Evolutionary conservation across 441 rosid genomes (phyloP).

Genomic region (Corymbia citriodora): DNA sequence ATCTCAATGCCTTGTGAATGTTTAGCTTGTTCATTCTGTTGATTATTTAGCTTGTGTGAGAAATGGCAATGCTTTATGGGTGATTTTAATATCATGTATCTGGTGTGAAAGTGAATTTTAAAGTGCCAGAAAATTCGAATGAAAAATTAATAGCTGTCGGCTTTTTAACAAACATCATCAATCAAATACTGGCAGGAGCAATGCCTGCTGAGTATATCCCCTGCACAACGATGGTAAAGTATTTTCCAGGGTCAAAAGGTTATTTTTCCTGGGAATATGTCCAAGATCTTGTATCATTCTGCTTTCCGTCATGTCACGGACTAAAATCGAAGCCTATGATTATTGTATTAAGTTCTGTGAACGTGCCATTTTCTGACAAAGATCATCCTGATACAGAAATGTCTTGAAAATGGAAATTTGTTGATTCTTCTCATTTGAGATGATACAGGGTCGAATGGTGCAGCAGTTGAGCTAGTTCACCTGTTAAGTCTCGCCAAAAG

Average conservation of each 20-base stretch:
- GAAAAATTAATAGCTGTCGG: neutral
- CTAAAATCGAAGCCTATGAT: neutral
- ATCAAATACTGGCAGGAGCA: neutral
- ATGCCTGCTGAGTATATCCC: neutral
- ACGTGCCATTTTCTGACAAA: neutral
- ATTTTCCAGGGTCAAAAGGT: neutral
- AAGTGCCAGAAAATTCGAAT: neutral
- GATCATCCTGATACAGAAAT: neutral
- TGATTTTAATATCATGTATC: neutral
- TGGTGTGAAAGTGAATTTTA: neutral
- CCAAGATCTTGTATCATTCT: neutral
- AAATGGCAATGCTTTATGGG: neutral
- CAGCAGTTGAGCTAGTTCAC: neutral
- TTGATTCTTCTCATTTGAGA: neutral
- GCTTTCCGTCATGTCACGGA: neutral
- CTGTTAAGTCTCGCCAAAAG: neutral
- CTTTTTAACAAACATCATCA: neutral
- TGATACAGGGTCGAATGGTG: neutral
- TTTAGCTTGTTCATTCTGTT: neutral
- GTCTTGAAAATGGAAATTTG: neutral
- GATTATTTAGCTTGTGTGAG: neutral
- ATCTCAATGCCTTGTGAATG: neutral
- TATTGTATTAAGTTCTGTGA: neutral
- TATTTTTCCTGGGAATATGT: neutral
- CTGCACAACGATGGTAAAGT: neutral